Evolutionary conservation across 2,329 filamentous ascomycete genomes (phyloP), one percentile per base, ranked within the genome.

Genomic region (Cyanodermella asteris): DNA sequence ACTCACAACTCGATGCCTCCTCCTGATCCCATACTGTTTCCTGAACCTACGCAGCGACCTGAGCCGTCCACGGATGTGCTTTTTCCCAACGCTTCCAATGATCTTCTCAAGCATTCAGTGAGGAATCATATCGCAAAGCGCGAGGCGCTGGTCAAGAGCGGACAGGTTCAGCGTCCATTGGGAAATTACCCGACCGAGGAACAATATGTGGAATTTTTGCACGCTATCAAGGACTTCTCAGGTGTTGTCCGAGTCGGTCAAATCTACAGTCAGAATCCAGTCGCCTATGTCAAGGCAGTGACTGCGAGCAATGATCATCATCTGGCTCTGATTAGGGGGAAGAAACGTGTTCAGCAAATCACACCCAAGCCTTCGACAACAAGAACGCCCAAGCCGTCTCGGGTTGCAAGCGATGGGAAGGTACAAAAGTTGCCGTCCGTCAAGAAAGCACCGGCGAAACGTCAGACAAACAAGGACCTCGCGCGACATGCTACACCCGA

Each of bases 251-350:
- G 49, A 25, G 49, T 55, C 20, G 45, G 46, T 6, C 38, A 44
- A 14, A 40, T 44, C 20, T 55, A 49, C 36, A 55, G 55, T 28
- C 47, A 46, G 28, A 46, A 54, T 24, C 51, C 50, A n/a, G 43
- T 32, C 15, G 49, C 49, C 17, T 55, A 49, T 45, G 43, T 49
- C 8, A 49, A 40, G 29, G 40, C n/a, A n/a, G n/a, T n/a, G 49
- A 34, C 50, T 53, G 31, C 42, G 46, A 16, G 43, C 51, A 31
- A 49, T 45, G 10, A 34, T n/a, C n/a, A n/a, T n/a, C n/a, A n/a
- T n/a, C n/a, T n/a, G n/a, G n/a, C n/a, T n/a, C n/a, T n/a, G n/a
- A n/a, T n/a, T n/a, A 49, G 16, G 49, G 54, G 31, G 42, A 47
- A 19, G 49, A 52, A 34, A 37, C 50, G 32, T 34, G 34, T 15